Conservation (phyloP, 257 asterid genomes). For the Echium plantagineum region DNA sequence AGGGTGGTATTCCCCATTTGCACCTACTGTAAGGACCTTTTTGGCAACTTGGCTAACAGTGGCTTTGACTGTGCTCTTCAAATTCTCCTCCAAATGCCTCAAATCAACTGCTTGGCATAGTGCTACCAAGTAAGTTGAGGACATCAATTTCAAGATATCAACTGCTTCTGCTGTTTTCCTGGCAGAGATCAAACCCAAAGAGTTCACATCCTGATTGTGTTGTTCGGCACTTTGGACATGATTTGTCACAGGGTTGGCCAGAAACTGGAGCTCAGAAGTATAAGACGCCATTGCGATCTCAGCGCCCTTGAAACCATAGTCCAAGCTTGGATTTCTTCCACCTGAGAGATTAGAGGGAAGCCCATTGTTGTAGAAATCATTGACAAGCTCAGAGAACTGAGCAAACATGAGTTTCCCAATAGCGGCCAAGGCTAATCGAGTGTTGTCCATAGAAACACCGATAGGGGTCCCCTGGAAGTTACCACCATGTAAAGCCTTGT, state of each 20-base stretch:
- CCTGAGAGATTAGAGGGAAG: conserved; percentile 50
- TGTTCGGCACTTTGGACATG: conserved; percentile 60
- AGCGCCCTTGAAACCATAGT: conserved; percentile 43
- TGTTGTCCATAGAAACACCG: conserved; percentile 47
- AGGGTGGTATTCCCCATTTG: conserved; percentile 39
- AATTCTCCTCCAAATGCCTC: conserved; percentile 44
- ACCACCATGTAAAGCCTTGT: conserved; percentile 49
- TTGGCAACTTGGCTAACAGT: conserved; percentile 39
- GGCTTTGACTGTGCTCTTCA: conserved; percentile 35
- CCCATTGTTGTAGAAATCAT: conserved; percentile 49
- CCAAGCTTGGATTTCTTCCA: conserved; percentile 45
- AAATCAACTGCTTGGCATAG: conserved; percentile 45
- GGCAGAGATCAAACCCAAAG: conserved; percentile 41
- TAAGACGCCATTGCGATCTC: conserved; percentile 50
- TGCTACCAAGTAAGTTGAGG: conserved; percentile 29
- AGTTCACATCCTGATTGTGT: conserved; percentile 54
- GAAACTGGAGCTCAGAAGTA: conserved; percentile 46
- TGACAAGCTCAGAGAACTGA: conserved; percentile 43
- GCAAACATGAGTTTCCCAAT: conserved; percentile 46
- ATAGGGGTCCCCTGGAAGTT: conserved; percentile 53
- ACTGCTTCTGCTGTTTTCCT: conserved; percentile 42
- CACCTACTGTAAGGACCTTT: conserved; percentile 33
- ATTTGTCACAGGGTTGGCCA: conserved; percentile 45
- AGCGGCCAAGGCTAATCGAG: conserved; percentile 29
- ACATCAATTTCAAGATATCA: conserved; percentile 44